Evolutionary conservation across 2,329 filamentous ascomycete species (phyloP).

Genomic region (Fusarium guadeloupense): DNA sequence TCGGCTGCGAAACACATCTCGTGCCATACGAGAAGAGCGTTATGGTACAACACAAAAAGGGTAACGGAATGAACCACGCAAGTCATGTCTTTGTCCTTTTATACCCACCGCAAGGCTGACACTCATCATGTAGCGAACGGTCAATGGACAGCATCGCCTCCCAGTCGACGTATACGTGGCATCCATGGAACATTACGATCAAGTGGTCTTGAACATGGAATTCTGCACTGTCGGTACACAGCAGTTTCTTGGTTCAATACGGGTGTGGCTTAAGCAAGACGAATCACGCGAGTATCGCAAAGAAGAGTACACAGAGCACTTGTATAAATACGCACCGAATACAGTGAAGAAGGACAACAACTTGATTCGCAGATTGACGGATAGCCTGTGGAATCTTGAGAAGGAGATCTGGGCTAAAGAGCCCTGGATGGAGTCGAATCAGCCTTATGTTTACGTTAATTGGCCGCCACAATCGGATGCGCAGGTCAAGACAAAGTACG

Average conservation of each 20-base stretch:
- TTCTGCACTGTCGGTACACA: slow-evolving; percentile 40
- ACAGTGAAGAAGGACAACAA: background rate
- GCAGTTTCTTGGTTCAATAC: slow-evolving; percentile 34
- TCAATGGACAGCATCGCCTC: slow-evolving; percentile 35
- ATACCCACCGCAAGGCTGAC: background rate
- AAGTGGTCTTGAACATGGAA: slow-evolving; percentile 17
- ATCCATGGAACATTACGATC: background rate
- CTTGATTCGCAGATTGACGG: background rate
- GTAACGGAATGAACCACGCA: slow-evolving; percentile 36
- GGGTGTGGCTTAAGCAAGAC: background rate
- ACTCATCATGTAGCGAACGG: slow-evolving; percentile 32
- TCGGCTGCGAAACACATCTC: background rate
- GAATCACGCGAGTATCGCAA: background rate
- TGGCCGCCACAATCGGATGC: background rate
- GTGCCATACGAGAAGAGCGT: background rate
- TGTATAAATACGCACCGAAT: background rate
- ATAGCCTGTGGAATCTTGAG: slow-evolving; percentile 64
- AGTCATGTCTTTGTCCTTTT: background rate
- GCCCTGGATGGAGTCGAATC: background rate
- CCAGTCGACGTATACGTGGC: slow-evolving; percentile 39
- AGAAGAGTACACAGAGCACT: background rate
- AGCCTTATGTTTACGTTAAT: background rate
- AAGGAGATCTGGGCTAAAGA: slow-evolving; percentile 68
- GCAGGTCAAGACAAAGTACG: too few species aligned
- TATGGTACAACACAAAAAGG: too few species aligned